These are phyloP conservation scores for Camellia lanceoleosa DNA, from an alignment of 148 eudicot genomes.

Conservation along the genomic window DNA sequence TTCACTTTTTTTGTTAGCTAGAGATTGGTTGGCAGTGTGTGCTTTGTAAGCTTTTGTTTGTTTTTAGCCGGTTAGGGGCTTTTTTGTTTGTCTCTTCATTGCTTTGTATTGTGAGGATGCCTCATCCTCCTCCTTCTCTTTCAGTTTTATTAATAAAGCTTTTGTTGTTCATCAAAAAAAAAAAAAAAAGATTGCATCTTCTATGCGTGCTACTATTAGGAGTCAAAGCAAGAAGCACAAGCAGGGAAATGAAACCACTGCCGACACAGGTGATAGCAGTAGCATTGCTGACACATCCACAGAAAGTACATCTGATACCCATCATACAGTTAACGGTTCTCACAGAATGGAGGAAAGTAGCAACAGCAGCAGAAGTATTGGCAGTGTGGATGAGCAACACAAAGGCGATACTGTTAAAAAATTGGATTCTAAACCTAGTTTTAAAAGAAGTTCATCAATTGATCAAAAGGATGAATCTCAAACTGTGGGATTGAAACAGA, in stretches of 20 bases:
- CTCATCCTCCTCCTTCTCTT: too few species aligned
- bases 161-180: too few species aligned
- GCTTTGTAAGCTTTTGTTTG: too few species aligned
- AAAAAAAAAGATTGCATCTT: constrained; percentile 89
- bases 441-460: constrained; percentile 49
- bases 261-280: constrained; percentile 36
- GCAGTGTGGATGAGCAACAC: constrained; percentile 33
- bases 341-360: constrained; percentile 35
- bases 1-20: too few species aligned
- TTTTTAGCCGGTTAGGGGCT: too few species aligned
- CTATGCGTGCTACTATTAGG: constrained; percentile 82
- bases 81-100: too few species aligned
- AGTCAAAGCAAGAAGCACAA: constrained; percentile 70
- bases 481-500: constrained; percentile 36
- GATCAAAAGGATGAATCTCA: constrained; percentile 61
- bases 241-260: constrained; percentile 41
- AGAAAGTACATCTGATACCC: constrained; percentile 41
- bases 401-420: constrained; percentile 33
- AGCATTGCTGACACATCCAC: constrained; percentile 37
- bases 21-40: too few species aligned
- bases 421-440: constrained; percentile 36
- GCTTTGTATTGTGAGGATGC: too few species aligned
- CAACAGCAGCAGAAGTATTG: constrained; percentile 25
- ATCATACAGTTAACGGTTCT: constrained; percentile 38
- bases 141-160: too few species aligned